Evolutionary conservation across 106 monocot genomes (phyloP).

Genomic region (Xerophyta viscosa): DNA sequence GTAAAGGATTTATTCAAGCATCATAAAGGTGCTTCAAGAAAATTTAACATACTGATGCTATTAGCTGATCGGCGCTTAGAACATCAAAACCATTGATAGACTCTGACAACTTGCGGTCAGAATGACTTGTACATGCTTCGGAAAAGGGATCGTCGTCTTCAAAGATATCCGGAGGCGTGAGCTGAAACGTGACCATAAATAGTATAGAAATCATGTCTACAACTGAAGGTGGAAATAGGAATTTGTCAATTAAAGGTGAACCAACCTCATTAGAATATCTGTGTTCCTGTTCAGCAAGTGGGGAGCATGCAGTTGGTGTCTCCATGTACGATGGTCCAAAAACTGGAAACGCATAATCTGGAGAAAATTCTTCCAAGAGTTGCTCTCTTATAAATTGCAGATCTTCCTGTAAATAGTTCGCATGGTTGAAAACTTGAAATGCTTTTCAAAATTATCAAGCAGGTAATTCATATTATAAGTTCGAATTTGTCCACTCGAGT

Average conservation of each 20-base stretch:
- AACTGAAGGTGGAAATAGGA: too few relatives aligned
- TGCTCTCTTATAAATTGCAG: slow-evolving; percentile 48
- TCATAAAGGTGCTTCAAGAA: background rate
- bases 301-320: slow-evolving; percentile 36
- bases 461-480: too few relatives aligned
- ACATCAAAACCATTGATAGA: slow-evolving; percentile 49
- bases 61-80: slow-evolving; percentile 71
- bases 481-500: too few relatives aligned
- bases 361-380: slow-evolving; percentile 61
- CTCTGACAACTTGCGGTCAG: slow-evolving; percentile 44
- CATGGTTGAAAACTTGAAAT: too few relatives aligned
- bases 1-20: background rate
- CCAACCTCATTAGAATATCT: slow-evolving; percentile 61
- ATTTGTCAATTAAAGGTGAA: background rate
- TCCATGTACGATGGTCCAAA: slow-evolving; percentile 72
- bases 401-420: slow-evolving; percentile 47
- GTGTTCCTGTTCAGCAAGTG: slow-evolving; percentile 35
- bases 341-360: slow-evolving; percentile 64
- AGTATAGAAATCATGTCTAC: background rate
- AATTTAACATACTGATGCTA: slow-evolving; percentile 66
- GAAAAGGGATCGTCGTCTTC: slow-evolving; percentile 57
- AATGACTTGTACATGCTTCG: slow-evolving; percentile 42
- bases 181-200: slow-evolving; percentile 32
- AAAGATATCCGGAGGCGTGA: slow-evolving; percentile 23
- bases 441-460: too few relatives aligned